Evolutionary conservation across 1,284 basidiomycete species (phyloP).

Genomic region (Leccinum huronense): DNA sequence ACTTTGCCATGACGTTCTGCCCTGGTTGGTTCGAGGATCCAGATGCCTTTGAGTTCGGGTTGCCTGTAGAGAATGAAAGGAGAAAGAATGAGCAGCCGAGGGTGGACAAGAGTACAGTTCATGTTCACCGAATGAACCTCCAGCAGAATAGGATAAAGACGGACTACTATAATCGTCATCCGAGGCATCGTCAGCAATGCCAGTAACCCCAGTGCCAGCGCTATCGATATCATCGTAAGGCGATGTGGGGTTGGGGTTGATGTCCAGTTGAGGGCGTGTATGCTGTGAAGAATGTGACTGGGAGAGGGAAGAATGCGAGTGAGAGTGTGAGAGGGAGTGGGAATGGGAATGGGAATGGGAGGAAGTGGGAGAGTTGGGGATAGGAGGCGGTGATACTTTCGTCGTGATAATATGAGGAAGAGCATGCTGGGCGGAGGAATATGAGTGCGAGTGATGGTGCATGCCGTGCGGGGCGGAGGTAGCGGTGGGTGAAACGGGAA

Average conservation of each 20-base stretch:
- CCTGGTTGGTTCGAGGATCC: slow-evolving; percentile 19
- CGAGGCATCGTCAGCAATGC: slow-evolving; percentile 26
- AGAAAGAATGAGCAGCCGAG: not conserved
- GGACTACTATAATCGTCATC: slow-evolving; percentile 31
- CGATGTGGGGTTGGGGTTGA: slow-evolving; percentile 22
- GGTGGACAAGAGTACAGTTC: not conserved
- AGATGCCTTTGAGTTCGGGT: slow-evolving; percentile 16
- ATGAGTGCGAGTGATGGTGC: slow-evolving; percentile 29
- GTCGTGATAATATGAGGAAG: slow-evolving; percentile 34
- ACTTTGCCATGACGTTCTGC: slow-evolving; percentile 58
- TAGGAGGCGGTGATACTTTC: slow-evolving; percentile 31
- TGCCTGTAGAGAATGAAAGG: slow-evolving; percentile 7
- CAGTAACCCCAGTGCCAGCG: slow-evolving; percentile 12
- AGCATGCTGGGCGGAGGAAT: slow-evolving; percentile 20
- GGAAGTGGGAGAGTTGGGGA: slow-evolving; percentile 23
- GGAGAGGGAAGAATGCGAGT: slow-evolving; percentile 33
- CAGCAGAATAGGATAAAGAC: slow-evolving; percentile 18
- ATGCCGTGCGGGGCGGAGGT: slow-evolving; percentile 11
- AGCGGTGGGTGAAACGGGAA: slow-evolving; percentile 27
- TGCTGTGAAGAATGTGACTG: slow-evolving; percentile 30
- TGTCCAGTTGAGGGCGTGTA: slow-evolving; percentile 22
- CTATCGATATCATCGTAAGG: slow-evolving; percentile 33
- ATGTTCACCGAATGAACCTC: slow-evolving; percentile 16
- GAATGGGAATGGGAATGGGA: slow-evolving; percentile 32
- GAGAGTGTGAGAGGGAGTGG: slow-evolving; percentile 25